phyloP scores from a whole-genome alignment of 192 early-diverging fungal species.

The Podila epicladia region DNA sequence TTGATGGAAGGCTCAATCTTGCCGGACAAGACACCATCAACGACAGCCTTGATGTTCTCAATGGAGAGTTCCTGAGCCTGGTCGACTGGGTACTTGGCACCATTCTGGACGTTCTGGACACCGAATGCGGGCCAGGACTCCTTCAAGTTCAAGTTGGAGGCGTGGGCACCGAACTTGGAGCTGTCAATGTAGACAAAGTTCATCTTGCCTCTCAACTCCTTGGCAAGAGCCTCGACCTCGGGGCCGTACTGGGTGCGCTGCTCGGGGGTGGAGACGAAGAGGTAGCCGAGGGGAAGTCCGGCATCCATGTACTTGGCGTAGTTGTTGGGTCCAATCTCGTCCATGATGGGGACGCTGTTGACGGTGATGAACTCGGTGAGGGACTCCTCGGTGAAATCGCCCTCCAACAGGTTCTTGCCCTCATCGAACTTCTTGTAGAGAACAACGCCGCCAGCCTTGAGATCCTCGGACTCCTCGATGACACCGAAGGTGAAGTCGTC shows the following conservation, averaged over 20 bases:
- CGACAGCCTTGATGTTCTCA: conserved; percentile 68
- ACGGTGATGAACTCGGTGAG: conserved; percentile 79
- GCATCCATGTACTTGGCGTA: conserved; percentile 87
- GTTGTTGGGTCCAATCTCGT: conserved; percentile 91
- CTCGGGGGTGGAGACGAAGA: conserved; percentile 80
- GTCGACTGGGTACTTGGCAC: conserved; percentile 88
- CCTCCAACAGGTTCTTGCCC: conserved; percentile 76
- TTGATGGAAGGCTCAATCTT: conserved; percentile 82
- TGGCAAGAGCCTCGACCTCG: conserved; percentile 77
- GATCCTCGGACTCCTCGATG: conserved; percentile 67
- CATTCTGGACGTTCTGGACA: conserved; percentile 79
- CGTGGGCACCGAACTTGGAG: conserved; percentile 85
- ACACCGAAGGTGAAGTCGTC: conserved; percentile 90
- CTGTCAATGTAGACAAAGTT: conserved; percentile 95
- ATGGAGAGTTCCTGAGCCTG: conserved; percentile 73
- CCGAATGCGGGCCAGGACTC: conserved; percentile 94
- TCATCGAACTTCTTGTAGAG: conserved; percentile 95
- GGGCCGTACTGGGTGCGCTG: conserved; percentile 65
- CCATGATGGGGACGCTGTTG: conserved; percentile 88
- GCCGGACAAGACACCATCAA: conserved; percentile 72
- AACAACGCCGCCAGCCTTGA: conserved; percentile 71
- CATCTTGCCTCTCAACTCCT: conserved; percentile 88
- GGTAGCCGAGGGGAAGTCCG: conserved; percentile 91
- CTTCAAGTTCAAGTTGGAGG: conserved; percentile 89
- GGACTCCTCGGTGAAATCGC: conserved; percentile 61